Percentiles rank a stretch among this genome's conserved stretches.
These are phyloP conservation scores for Pythium coloratum DNA, from an alignment of 352 stramenopile genomes.

Conservation along the genomic window DNA sequence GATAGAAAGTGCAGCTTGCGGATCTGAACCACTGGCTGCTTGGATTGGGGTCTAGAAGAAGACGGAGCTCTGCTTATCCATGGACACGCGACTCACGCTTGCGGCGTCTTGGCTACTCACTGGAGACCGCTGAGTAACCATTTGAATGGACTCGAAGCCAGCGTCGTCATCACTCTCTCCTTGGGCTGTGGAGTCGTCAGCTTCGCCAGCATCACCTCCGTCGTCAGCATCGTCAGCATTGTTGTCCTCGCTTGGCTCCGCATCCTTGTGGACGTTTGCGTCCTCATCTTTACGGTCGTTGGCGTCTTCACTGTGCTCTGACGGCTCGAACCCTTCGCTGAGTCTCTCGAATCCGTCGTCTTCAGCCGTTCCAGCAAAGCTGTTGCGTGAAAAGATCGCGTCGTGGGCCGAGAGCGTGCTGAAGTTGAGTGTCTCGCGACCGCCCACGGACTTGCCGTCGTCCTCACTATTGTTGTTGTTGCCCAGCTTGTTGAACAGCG, in stretches of 20 bases:
- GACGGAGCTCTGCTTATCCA: constrained; percentile 17
- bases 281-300: background rate
- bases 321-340: constrained; percentile 5
- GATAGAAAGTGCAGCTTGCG: background rate
- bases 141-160: background rate
- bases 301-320: background rate
- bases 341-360: constrained; percentile 20
- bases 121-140: background rate
- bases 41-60: constrained; percentile 15
- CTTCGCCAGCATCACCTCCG: background rate
- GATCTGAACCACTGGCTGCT: background rate
- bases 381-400: constrained; percentile 43
- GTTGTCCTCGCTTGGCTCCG: constrained; percentile 3
- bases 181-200: background rate
- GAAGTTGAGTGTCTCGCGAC: constrained; percentile 16
- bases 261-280: background rate
- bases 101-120: background rate
- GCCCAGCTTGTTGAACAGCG: constrained; percentile 29
- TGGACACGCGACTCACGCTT: background rate
- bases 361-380: constrained; percentile 3
- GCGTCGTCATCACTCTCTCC: background rate
- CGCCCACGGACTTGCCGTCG: constrained; percentile 8
- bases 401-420: constrained; percentile 35
- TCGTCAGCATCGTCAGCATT: background rate
- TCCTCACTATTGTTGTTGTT: constrained; percentile 12